Evolutionary conservation across 495 filamentous ascomycete genomes (phyloP), one percentile per base, ranked within the genome.

Genomic region (Xylaria telfairii): DNA sequence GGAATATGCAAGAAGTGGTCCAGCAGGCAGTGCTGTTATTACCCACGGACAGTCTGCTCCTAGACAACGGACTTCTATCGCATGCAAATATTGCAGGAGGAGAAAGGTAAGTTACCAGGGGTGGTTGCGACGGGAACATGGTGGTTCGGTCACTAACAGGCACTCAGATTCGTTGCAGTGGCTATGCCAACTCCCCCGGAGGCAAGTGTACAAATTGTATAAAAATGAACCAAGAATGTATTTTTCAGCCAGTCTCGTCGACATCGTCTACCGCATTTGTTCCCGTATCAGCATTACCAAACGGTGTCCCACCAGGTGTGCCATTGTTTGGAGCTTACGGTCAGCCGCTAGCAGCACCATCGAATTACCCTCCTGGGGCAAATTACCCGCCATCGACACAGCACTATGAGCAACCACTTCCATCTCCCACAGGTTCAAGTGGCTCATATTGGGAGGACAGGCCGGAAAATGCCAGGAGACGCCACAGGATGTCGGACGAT

Each of bases 161-260:
- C 3, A 37, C 17, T 15, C 56, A 86, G 84, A 86, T 86, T 71
- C 83, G 84, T 24, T 86, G 84, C 78, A 86, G 84, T 57, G 84
- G 84, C n/a, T 85, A 85, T 65, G 80, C 83, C 21, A 83, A 83
- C 24, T 83, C 83, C 0, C 80, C 79, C 0, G 84, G 84, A 15
- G 84, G 84, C 7, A 85, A 85, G 68, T 86, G 84, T 65, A 81
- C 81, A 9, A 86, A 86, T 60, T 86, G 84, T 65, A 81, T 82
- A 63, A 85, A 85, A 72, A 80, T 85, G 79, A 80, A 81, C 46
- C 84, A 85, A 59, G 84, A 86, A 39, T 86, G 84, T 65, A 78
- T 86, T 4, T 86, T 86, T 53, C 84, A 86, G 71, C 84, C 84
- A 0, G 84, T 86, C 3, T 83, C 81, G 3, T 82, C 81, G 0